These are phyloP conservation scores for Aspergillus sp. DNA, from an alignment of 2,329 filamentous ascomycete genomes.

Conservation along the genomic window DNA sequence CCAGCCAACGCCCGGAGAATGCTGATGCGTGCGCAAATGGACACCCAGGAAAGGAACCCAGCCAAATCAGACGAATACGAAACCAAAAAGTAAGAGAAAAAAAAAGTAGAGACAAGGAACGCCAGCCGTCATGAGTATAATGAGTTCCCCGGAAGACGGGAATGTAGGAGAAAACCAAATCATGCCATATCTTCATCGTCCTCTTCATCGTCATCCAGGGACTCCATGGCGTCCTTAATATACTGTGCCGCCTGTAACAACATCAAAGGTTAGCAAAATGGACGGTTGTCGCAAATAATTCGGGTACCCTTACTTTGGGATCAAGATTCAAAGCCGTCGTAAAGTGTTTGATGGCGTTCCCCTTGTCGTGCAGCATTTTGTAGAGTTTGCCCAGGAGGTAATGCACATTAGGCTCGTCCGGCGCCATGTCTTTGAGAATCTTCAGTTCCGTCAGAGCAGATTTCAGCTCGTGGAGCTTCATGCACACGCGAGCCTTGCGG, in stretches of 20 bases:
- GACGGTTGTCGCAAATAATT: background rate
- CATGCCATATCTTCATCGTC: constrained; percentile 55
- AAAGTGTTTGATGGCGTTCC: constrained; percentile 85
- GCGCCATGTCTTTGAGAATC: constrained; percentile 85
- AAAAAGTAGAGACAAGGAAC: constrained; percentile 10
- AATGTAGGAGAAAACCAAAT: constrained; percentile 13
- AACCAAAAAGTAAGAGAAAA: background rate
- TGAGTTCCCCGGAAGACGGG: constrained; percentile 6
- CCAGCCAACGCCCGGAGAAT: constrained; percentile 26
- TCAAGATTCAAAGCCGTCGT: constrained; percentile 94
- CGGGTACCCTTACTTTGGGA: constrained; percentile 69
- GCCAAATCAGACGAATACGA: background rate
- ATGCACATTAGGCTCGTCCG: constrained; percentile 93
- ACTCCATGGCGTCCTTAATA: constrained; percentile 97
- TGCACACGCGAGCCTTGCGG: constrained; percentile 85
- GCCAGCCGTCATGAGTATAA: constrained; percentile 17
- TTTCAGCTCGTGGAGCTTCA: constrained; percentile 69
- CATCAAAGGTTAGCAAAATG: background rate
- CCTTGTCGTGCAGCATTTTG: constrained; percentile 60
- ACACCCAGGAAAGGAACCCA: constrained; percentile 12
- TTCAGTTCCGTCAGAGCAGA: constrained; percentile 79
- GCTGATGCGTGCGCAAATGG: constrained; percentile 23
- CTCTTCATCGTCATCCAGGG: constrained; percentile 70
- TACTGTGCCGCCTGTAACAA: constrained; percentile 73
- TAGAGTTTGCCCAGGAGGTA: constrained; percentile 76